A percentile compares a stretch with the other conserved stretches of the same genome.
phyloP scores from a whole-genome alignment of 202 grass and related monocot species.

The Miscanthus sacchariflorus region DNA sequence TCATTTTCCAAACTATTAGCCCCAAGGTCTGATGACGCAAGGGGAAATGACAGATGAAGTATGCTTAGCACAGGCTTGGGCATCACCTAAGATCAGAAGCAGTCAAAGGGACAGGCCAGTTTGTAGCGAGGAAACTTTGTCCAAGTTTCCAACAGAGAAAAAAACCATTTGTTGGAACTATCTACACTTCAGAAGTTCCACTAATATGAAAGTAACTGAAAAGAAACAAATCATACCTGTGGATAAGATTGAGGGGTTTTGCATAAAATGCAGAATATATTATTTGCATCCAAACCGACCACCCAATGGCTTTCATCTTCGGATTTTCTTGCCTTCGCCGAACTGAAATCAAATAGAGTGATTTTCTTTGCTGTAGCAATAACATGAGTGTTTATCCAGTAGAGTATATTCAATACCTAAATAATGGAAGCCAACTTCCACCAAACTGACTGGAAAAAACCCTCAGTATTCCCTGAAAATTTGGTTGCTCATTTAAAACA shows the following conservation, averaged over 20 bases:
- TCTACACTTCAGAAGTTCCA: conserved; percentile 14
- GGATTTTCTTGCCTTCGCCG: conserved; percentile 74
- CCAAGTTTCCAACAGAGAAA: conserved; percentile 13
- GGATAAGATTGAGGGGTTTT: conserved; percentile 78
- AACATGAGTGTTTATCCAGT: conserved; percentile 28
- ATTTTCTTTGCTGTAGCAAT: conserved; percentile 29
- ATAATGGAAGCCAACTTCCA: conserved; percentile 89
- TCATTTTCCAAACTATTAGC: conserved; percentile 91
- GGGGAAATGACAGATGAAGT: conserved; percentile 72
- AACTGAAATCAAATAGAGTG: conserved; percentile 60
- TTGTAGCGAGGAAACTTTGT: conserved; percentile 11
- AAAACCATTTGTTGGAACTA: conserved; percentile 24
- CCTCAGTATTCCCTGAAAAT: conserved; percentile 78
- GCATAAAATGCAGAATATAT: conserved; percentile 91
- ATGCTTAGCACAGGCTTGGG: conserved; percentile 90
- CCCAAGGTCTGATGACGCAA: conserved; percentile 92
- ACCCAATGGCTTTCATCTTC: conserved; percentile 95
- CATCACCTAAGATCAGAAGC: conserved; percentile 73
- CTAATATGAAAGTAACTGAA: not conserved
- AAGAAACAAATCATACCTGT: conserved; percentile 58
- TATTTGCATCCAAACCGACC: conserved; percentile 80
- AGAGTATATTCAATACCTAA: conserved; percentile 70
- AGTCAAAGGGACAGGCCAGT: conserved; percentile 30
- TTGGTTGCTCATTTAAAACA: conserved; percentile 26
- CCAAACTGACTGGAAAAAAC: conserved; percentile 77